phyloP scores from a whole-genome alignment of 139 green algal genomes.

The Yamagishiella unicocca region DNA sequence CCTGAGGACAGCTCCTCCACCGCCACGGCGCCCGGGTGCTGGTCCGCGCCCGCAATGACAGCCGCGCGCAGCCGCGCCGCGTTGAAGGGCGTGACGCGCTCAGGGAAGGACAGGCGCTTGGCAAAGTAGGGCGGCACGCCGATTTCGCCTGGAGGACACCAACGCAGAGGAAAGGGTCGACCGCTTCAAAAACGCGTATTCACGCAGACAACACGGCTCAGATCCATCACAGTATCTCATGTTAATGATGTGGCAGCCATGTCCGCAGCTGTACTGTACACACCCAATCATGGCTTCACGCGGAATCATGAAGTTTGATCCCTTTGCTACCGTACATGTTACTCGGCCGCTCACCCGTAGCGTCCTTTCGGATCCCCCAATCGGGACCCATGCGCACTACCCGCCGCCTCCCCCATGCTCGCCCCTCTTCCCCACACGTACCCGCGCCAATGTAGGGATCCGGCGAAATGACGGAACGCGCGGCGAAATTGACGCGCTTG shows the following conservation, averaged over 20 bases:
- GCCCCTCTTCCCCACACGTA: neutral
- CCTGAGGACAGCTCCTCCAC: slow-evolving; percentile 88
- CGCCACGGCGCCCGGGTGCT: slow-evolving; percentile 91
- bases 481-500: slow-evolving; percentile 98
- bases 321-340: no score
- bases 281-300: no score
- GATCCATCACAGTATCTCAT: no score
- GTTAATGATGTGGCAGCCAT: no score
- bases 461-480: slow-evolving; percentile 96
- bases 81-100: slow-evolving; percentile 95
- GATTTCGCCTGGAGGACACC: slow-evolving; percentile 94
- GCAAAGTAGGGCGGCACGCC: slow-evolving; percentile 98
- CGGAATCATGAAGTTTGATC: no score
- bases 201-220: no score
- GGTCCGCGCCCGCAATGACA: slow-evolving; percentile 82
- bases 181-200: no score
- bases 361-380: no score
- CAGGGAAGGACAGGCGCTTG: slow-evolving; percentile 92
- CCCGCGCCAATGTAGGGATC: slow-evolving; percentile 90
- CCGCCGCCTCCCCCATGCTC: neutral
- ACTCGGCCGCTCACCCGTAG: no score
- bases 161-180: no score
- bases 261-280: no score
- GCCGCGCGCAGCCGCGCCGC: slow-evolving; percentile 81
- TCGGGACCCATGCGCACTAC: no score